Evolutionary conservation across 352 stramenopile genomes (phyloP), one percentile per base, ranked within the genome.

Genomic region (Blastocystis sp.): DNA sequence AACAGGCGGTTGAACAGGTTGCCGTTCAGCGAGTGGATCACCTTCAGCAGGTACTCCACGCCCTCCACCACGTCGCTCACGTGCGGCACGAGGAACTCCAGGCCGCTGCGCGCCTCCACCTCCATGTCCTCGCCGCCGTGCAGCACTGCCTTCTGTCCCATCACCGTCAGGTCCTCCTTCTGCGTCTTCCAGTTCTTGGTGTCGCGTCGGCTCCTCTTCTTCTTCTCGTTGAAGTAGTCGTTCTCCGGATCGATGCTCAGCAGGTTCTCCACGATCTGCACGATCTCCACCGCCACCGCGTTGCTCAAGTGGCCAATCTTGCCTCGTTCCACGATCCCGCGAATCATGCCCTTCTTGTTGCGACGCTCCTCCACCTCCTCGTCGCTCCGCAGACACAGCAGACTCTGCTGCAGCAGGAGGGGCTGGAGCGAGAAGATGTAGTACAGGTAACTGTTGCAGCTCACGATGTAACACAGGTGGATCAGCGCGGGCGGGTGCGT

Each of bases 221-320:
- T 62, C 31, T 55, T 51, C 51, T 55, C n/a, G 41, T 85, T 85
- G 74, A 85, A 85, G 16, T 67, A 85, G 39, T 85, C 74, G 24
- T 85, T 29, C 51, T 85, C 74, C 0, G 74, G 74, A 41, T 85
- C 50, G 74, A 85, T 85, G 0, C 39, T 12, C 12, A 85, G 41
- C 51, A 85, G 51, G 70, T 85, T 85, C 74, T 85, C 74, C 33
- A 85, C 66, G 19, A 85, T 55, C 61, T 69, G 74, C 9, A 85
- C 50, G 35, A 85, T 55, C 26, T 85, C 74, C 74, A 85, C 31
- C 29, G 60, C 60, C 35, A 85, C 74, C 13, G 74, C 6, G 2
- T 31, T 69, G 31, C 39, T 63, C 69, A 80, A 51, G 31, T 80
- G 39, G 0, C 69, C 69, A 12, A 80, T 31, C 66, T 59, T 63